Conservation (phyloP, 768 basidiomycete genomes). For the Xerocomellus chrysenteron region DNA sequence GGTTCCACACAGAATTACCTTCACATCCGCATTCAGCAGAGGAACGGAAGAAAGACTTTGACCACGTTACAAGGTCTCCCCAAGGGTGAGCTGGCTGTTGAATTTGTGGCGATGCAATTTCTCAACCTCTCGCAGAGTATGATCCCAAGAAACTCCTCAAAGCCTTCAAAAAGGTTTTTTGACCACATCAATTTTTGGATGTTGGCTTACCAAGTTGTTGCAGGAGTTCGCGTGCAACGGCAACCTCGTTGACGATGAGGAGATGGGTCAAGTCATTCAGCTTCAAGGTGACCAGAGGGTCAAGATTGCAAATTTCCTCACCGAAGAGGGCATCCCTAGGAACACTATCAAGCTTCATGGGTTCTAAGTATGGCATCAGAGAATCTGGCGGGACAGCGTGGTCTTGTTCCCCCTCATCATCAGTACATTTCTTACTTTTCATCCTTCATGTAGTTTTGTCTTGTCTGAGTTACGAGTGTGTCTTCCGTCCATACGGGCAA, state of each 20-base stretch:
- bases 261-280: conserved; percentile 96
- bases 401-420: conserved; percentile 3
- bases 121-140: conserved; percentile 62
- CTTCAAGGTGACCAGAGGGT: conserved; percentile 96
- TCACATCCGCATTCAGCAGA: conserved; percentile 97
- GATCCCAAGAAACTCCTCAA: conserved; percentile 98
- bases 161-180: conserved; percentile 91
- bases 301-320: conserved; percentile 88
- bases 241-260: conserved; percentile 91
- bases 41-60: conserved; percentile 98
- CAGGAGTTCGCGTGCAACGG: conserved; percentile 99
- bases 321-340: conserved; percentile 76
- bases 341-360: conserved; percentile 84
- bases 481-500: conserved; percentile 16
- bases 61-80: conserved; percentile 96
- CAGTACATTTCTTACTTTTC: conserved; percentile 11
- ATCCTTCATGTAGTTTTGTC: conserved; percentile 20
- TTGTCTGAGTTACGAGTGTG: conserved; percentile 18
- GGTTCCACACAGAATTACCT: conserved; percentile 83
- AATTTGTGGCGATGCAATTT: conserved; percentile 12
- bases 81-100: conserved; percentile 55
- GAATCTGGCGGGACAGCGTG: conserved; percentile 1
- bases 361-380: conserved; percentile 50
- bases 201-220: conserved; percentile 6
- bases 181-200: not conserved